Evolutionary conservation across 345 rosid genomes (phyloP), one percentile per base, ranked within the genome.

Genomic region (Ceriops tagal): DNA sequence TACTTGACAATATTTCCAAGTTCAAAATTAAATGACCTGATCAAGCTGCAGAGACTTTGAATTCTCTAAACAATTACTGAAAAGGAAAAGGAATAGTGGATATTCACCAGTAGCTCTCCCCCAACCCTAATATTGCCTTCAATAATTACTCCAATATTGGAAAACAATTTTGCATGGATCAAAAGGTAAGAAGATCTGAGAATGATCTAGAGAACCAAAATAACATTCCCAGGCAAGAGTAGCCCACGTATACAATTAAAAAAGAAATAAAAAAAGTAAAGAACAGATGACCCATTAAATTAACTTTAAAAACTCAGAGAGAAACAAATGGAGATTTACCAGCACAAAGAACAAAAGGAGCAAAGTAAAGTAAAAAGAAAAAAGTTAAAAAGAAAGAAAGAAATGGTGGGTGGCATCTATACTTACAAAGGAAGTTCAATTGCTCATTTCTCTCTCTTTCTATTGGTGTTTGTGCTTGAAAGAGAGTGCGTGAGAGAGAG

Each of bases 101-200:
- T 64, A 70, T 64, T 67, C 71, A 65, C 71, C 77, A 58, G 11
- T 37, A 28, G 5, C 34, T 35, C 59, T 10, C 16, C 72, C 56
- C 28, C 32, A 1, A 70, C 55, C 28, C 34, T 49, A 28, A 24
- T 47, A 35, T 49, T 46, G 61, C 27, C 64, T 51, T 73, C 74
- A 55, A 66, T 51, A 60, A 66, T 51, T 70, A 64, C 62, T 53
- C 61, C 57, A 62, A 58, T 79, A 73, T 73, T 68, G 65, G 61
- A 52, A 64, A 64, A 55, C 53, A 55, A 69, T 69, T 75, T 27
- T 5, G 69, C 58, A 64, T 15, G 60, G 78, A 78, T 78, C 79
- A 70, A 69, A 74, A 56, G 57, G 20, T 18, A 56, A 43, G 68
- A 78, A 80, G 87, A 81, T 83, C 84, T 63, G 78, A 75, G 67